phyloP scores from a whole-genome alignment of 352 stramenopile species.

The Aphanomyces invadans region DNA sequence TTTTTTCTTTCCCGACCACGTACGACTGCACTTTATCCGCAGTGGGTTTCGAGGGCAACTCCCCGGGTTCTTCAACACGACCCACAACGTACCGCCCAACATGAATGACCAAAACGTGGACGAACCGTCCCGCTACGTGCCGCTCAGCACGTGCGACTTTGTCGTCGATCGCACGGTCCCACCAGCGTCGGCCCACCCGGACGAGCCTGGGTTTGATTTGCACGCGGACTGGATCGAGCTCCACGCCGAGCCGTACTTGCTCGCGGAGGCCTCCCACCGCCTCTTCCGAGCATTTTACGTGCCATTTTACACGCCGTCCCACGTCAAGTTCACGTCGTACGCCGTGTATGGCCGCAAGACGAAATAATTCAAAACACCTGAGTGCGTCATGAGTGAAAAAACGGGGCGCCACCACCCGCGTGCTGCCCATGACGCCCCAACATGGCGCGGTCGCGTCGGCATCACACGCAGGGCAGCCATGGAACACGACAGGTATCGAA shows the following conservation, averaged over 20 bases:
- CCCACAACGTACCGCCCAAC: conserved; percentile 44
- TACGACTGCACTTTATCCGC: conserved; percentile 84
- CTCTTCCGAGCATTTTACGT: conserved; percentile 74
- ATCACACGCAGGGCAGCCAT: too few species aligned
- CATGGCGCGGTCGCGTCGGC: too few species aligned
- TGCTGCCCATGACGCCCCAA: too few species aligned
- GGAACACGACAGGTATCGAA: too few species aligned
- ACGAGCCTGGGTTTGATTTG: conserved; percentile 64
- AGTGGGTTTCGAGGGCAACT: conserved; percentile 91
- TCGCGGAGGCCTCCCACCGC: conserved; percentile 51
- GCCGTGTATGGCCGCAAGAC: conserved; percentile 49
- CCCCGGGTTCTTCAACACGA: conserved; percentile 87
- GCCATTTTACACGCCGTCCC: conserved; percentile 44
- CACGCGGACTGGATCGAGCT: conserved; percentile 44
- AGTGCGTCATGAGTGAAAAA: too few species aligned
- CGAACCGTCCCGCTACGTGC: conserved; percentile 83
- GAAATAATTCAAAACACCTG: too few species aligned
- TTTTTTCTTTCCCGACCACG: conserved; percentile 91
- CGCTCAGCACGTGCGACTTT: conserved; percentile 75
- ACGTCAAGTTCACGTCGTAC: conserved; percentile 54
- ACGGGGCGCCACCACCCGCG: too few species aligned
- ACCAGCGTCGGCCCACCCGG: conserved; percentile 26
- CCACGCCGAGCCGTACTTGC: conserved; percentile 46
- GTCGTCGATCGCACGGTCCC: conserved; percentile 82
- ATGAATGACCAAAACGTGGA: conserved; percentile 95